A percentile compares a stretch with the other conserved stretches of the same genome.
Evolutionary conservation across 176 grass and related monocot genomes (phyloP).

Genomic region (Oryza rufipogon): DNA sequence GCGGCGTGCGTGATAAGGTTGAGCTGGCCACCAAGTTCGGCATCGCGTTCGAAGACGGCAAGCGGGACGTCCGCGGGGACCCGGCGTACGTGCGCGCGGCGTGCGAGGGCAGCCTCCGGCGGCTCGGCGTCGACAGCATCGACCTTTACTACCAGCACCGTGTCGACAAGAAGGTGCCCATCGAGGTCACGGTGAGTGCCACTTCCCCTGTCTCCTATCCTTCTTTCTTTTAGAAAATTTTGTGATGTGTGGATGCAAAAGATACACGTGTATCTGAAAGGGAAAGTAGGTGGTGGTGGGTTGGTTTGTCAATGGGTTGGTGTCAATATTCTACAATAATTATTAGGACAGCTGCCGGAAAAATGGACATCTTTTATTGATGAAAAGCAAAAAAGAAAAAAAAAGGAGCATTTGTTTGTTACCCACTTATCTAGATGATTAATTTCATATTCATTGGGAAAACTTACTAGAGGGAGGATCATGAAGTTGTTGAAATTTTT

Average conservation of each 20-base stretch:
- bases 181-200: slow-evolving; percentile 57
- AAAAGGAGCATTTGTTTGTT: not conserved
- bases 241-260: not conserved
- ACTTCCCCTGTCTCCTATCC: not conserved
- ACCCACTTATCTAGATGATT: not conserved
- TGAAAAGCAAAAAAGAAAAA: not conserved
- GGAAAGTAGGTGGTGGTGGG: not conserved
- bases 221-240: not conserved
- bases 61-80: slow-evolving; percentile 30
- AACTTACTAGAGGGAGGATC: too few relatives aligned
- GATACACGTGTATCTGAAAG: not conserved
- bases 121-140: slow-evolving; percentile 56
- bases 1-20: slow-evolving; percentile 26
- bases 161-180: slow-evolving; percentile 45
- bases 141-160: slow-evolving; percentile 77
- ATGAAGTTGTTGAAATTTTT: too few relatives aligned
- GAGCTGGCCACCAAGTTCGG: slow-evolving; percentile 62
- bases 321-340: not conserved
- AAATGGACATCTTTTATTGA: not conserved
- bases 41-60: not conserved
- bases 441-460: not conserved
- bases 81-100: slow-evolving; percentile 51
- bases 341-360: not conserved
- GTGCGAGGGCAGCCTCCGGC: slow-evolving; percentile 51
- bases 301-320: not conserved